Conservation (phyloP, 192 early-diverging fungal species). For the Podila minutissima region DNA sequence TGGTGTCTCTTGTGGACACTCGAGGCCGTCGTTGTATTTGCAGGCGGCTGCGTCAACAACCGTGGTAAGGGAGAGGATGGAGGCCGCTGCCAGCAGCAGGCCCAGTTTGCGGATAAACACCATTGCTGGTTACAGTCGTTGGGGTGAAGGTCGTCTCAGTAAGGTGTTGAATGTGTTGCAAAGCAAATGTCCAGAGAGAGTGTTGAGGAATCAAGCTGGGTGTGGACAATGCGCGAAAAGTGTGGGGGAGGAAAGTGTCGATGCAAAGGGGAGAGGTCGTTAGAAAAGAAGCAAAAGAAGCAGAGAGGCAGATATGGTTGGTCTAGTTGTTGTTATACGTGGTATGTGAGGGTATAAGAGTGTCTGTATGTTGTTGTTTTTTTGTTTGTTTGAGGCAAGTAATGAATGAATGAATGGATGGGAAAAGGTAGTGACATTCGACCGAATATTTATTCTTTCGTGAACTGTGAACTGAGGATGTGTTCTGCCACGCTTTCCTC, state of each 20-base stretch:
- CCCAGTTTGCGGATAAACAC: slow-evolving; percentile 41
- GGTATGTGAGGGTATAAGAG: too few relatives aligned
- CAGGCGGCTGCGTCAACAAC: slow-evolving; percentile 30
- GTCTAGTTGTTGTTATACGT: too few relatives aligned
- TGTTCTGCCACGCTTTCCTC: too few relatives aligned
- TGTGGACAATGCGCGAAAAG: too few relatives aligned
- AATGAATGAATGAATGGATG: too few relatives aligned
- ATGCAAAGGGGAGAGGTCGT: neutral
- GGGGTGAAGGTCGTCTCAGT: slow-evolving; percentile 5
- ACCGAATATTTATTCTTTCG: too few relatives aligned
- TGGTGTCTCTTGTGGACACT: slow-evolving; percentile 34
- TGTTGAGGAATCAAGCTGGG: too few relatives aligned
- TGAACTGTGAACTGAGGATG: too few relatives aligned
- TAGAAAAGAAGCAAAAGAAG: neutral
- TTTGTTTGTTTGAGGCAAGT: too few relatives aligned
- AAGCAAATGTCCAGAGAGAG: slow-evolving; percentile 5
- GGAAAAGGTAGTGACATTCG: too few relatives aligned
- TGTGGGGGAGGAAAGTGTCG: neutral
- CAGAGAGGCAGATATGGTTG: neutral
- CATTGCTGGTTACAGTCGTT: slow-evolving; percentile 14
- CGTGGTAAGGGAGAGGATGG: slow-evolving; percentile 23
- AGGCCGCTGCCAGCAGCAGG: slow-evolving; percentile 34
- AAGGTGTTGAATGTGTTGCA: neutral
- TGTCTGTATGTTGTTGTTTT: too few relatives aligned
- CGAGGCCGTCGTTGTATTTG: slow-evolving; percentile 28